A percentile compares a stretch with the other conserved stretches of the same genome.
These are phyloP conservation scores for Apophysomyces ossiformis DNA, from an alignment of 371 early-diverging fungal species.

Conservation along the genomic window DNA sequence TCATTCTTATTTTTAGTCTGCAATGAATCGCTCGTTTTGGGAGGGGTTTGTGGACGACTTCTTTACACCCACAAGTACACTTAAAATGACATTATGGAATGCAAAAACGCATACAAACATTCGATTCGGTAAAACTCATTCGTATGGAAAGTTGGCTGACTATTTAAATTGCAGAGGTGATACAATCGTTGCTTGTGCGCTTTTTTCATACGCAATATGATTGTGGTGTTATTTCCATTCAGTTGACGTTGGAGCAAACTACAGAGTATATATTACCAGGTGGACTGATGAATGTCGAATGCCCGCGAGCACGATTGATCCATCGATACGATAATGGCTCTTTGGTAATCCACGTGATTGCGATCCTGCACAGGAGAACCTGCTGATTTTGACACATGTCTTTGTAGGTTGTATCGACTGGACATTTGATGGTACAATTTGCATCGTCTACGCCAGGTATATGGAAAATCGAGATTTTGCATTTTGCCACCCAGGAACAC, in stretches of 20 bases:
- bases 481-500: conserved; percentile 36
- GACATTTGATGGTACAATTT: conserved; percentile 38
- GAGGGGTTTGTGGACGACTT: conserved; percentile 41
- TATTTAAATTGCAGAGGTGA: conserved; percentile 29
- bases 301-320: conserved; percentile 45
- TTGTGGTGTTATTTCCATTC: conserved; percentile 43
- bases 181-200: conserved; percentile 30
- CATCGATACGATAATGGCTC: conserved; percentile 38
- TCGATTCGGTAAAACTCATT: conserved; percentile 32
- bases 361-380: background rate
- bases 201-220: conserved; percentile 49
- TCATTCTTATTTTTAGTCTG: conserved; percentile 8
- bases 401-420: conserved; percentile 35
- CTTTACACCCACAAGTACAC: conserved; percentile 30
- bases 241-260: conserved; percentile 47
- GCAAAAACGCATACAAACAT: conserved; percentile 21
- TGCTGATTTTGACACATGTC: background rate
- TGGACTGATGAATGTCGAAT: conserved; percentile 43
- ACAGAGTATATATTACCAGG: conserved; percentile 43
- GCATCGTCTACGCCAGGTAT: conserved; percentile 22
- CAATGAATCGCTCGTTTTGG: conserved; percentile 39
- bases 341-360: conserved; percentile 29
- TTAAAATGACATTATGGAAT: conserved; percentile 38
- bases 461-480: conserved; percentile 43
- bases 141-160: conserved; percentile 7